Evolutionary conservation across 2,329 filamentous ascomycete species (phyloP).

Genomic region (Ambrosiella beaveri): DNA sequence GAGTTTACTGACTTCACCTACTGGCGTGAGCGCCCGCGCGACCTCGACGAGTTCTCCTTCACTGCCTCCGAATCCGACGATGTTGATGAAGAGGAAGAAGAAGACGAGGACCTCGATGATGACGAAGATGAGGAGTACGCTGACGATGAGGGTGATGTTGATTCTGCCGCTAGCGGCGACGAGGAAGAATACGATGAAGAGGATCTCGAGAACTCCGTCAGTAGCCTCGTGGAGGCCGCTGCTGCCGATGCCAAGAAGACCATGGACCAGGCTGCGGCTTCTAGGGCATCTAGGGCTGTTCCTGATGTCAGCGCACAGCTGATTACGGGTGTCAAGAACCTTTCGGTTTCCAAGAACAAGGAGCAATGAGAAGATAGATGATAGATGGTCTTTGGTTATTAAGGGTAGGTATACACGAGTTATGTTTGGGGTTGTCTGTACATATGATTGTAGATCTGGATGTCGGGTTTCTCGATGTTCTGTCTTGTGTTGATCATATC

Average conservation of each 20-base stretch:
- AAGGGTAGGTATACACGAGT: background rate
- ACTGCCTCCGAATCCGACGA: conserved; percentile 46
- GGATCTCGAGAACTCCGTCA: conserved; percentile 10
- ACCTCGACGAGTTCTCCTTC: conserved; percentile 75
- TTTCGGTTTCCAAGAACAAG: conserved; percentile 10
- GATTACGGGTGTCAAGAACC: conserved; percentile 14
- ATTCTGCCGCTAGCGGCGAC: conserved; percentile 21
- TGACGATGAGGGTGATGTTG: conserved; percentile 20
- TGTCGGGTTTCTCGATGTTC: too few species aligned
- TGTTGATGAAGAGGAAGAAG: conserved; percentile 35
- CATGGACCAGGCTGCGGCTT: background rate
- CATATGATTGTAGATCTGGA: background rate
- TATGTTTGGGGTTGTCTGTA: background rate
- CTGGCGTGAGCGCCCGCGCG: conserved; percentile 73
- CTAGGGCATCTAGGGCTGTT: background rate
- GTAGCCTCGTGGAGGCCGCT: conserved; percentile 7
- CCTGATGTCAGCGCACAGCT: conserved; percentile 13
- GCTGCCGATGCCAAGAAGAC: conserved; percentile 8
- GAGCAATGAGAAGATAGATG: background rate
- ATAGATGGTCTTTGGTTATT: background rate
- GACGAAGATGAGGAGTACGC: conserved; percentile 31
- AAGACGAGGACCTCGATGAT: conserved; percentile 32
- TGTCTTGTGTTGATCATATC: too few species aligned
- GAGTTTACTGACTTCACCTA: conserved; percentile 96
- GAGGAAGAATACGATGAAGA: conserved; percentile 14